Evolutionary conservation across 208 protist species (phyloP).

Genomic region (Trypanosoma boissoni): DNA sequence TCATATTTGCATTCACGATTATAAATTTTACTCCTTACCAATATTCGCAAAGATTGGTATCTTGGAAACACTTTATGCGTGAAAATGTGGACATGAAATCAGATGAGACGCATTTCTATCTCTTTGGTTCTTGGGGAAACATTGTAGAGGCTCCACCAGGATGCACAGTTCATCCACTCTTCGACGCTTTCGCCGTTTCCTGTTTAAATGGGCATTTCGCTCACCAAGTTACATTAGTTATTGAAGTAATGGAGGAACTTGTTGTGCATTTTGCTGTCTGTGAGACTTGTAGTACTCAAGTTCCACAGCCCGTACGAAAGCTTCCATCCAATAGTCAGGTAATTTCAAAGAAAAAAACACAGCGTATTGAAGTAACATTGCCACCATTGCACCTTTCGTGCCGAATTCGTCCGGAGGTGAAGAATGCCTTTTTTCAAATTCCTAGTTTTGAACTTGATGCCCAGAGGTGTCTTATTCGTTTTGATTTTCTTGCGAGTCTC

Average conservation of each 20-base stretch:
- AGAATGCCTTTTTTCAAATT: conserved; percentile 12
- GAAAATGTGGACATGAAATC: background rate
- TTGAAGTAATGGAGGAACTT: conserved; percentile 13
- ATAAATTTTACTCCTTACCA: too few species aligned
- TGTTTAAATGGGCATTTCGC: background rate
- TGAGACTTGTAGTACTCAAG: background rate
- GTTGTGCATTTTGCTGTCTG: background rate
- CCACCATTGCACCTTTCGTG: conserved; percentile 3
- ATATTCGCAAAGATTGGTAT: too few species aligned
- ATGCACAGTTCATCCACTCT: conserved; percentile 11
- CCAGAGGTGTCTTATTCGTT: conserved; percentile 3
- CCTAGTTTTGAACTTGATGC: background rate
- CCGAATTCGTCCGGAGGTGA: background rate
- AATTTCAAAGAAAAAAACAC: background rate
- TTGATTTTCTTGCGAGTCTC: conserved; percentile 15
- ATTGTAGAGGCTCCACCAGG: background rate
- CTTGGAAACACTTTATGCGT: background rate
- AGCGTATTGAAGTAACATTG: conserved; percentile 8
- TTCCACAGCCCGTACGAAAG: background rate
- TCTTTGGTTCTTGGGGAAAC: conserved; percentile 17
- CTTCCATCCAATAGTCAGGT: background rate
- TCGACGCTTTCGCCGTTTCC: conserved; percentile 14
- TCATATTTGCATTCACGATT: too few species aligned
- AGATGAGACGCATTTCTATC: conserved; percentile 8
- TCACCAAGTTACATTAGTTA: background rate